phyloP scores from a whole-genome alignment of 1,284 basidiomycete genomes.

The Ustilago sp. region DNA sequence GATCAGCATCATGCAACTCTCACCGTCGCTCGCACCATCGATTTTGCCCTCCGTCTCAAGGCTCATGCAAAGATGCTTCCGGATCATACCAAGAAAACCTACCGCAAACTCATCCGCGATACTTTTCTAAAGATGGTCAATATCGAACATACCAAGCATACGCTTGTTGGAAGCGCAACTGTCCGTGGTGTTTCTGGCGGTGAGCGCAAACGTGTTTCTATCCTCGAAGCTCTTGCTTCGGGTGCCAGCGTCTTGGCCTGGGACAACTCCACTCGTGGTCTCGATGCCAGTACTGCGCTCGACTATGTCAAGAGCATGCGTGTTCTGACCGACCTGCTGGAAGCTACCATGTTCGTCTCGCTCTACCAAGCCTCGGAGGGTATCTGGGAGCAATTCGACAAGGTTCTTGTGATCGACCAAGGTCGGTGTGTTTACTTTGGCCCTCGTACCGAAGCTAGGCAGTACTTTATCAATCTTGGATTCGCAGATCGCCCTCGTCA shows the following conservation, averaged over 20 bases:
- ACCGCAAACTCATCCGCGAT: slow-evolving; percentile 73
- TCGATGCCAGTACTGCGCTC: slow-evolving; percentile 86
- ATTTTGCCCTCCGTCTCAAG: slow-evolving; percentile 60
- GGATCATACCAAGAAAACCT: slow-evolving; percentile 72
- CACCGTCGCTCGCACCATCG: slow-evolving; percentile 73
- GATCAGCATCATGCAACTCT: slow-evolving; percentile 82
- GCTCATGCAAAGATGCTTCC: slow-evolving; percentile 69
- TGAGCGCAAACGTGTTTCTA: slow-evolving; percentile 77
- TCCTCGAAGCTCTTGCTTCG: slow-evolving; percentile 76
- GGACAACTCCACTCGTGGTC: slow-evolving; percentile 79
- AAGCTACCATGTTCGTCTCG: slow-evolving; percentile 81
- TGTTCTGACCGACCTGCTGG: slow-evolving; percentile 80
- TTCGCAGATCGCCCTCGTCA: slow-evolving; percentile 75
- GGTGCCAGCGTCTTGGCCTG: slow-evolving; percentile 76
- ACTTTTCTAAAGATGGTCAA: slow-evolving; percentile 78
- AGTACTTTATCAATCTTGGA: slow-evolving; percentile 66
- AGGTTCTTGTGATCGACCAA: slow-evolving; percentile 67
- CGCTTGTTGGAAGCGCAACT: slow-evolving; percentile 78
- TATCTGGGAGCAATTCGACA: slow-evolving; percentile 75
- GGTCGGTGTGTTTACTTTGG: slow-evolving; percentile 67
- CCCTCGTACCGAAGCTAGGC: slow-evolving; percentile 54
- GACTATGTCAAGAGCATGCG: slow-evolving; percentile 81
- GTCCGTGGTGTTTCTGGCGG: slow-evolving; percentile 81
- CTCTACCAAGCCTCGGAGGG: slow-evolving; percentile 77
- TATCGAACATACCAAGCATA: slow-evolving; percentile 79